phyloP scores from a whole-genome alignment of 116 monocot species.

The Phalaenopsis hybrid region DNA sequence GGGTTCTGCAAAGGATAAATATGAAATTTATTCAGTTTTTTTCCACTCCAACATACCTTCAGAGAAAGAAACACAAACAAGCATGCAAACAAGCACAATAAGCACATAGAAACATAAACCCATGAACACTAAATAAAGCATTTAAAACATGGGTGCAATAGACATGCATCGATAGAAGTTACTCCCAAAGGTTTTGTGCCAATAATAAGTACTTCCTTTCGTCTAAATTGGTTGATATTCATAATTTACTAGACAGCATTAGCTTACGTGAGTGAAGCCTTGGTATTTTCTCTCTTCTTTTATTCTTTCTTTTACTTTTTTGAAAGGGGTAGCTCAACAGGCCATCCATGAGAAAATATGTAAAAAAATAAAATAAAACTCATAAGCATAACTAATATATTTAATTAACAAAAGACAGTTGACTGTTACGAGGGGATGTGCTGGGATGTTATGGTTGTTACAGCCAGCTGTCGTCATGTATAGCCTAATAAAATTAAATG shows the following conservation, averaged over 20 bases:
- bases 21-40: neutral
- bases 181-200: neutral
- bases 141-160: neutral
- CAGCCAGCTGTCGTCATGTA: too few species aligned
- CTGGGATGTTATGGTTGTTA: too few species aligned
- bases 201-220: neutral
- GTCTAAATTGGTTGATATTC: neutral
- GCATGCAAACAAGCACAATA: neutral
- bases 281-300: neutral
- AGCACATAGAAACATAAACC: neutral
- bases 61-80: neutral
- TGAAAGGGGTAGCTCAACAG: neutral
- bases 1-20: constrained; percentile 57
- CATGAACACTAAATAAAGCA: neutral
- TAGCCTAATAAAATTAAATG: too few species aligned
- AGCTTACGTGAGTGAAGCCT: neutral
- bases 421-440: too few species aligned
- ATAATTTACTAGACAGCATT: neutral
- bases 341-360: neutral
- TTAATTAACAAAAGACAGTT: too few species aligned
- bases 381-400: neutral
- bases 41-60: neutral
- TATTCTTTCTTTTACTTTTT: neutral
- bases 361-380: neutral
- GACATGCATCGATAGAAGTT: neutral